Percentiles rank a stretch among this genome's conserved stretches.
These are phyloP conservation scores for Xylaria arbuscula DNA, from an alignment of 2,329 filamentous ascomycete genomes.

Conservation along the genomic window DNA sequence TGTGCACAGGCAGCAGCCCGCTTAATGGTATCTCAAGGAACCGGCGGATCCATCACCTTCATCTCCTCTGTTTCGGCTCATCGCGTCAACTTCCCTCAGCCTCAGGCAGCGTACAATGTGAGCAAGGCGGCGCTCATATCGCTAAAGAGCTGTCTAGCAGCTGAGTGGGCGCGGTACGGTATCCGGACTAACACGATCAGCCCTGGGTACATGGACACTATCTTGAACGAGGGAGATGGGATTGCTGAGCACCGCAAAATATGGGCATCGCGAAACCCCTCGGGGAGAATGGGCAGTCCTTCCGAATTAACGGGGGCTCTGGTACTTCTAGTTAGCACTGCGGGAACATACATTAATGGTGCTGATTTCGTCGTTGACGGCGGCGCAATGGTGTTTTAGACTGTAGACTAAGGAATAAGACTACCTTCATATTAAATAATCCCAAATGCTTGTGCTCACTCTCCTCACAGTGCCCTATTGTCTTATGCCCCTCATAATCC, in stretches of 20 bases:
- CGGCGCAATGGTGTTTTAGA: constrained; percentile 22
- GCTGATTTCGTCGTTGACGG: constrained; percentile 25
- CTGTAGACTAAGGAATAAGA: not conserved
- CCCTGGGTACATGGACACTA: constrained; percentile 26
- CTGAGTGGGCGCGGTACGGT: constrained; percentile 30
- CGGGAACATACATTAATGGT: constrained; percentile 26
- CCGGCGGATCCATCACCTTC: constrained; percentile 26
- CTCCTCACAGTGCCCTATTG: not conserved
- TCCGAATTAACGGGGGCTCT: constrained; percentile 23
- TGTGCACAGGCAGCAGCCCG: constrained; percentile 23
- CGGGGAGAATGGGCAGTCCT: constrained; percentile 21
- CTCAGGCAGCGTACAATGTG: constrained; percentile 28
- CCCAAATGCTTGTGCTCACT: not conserved
- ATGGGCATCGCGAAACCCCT: constrained; percentile 18
- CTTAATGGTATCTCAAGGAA: constrained; percentile 26
- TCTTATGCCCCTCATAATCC: too few species aligned
- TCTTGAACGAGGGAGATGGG: constrained; percentile 22
- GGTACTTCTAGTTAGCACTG: constrained; percentile 11
- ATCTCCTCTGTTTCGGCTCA: constrained; percentile 27
- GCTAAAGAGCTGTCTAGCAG: constrained; percentile 28
- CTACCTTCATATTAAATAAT: not conserved
- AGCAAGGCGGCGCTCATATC: constrained; percentile 24
- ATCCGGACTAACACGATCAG: constrained; percentile 28
- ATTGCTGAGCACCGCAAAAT: constrained; percentile 13
- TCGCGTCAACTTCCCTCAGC: constrained; percentile 29